These are phyloP conservation scores for Blastosporella zonata DNA, from an alignment of 1,284 basidiomycete genomes.

Conservation along the genomic window DNA sequence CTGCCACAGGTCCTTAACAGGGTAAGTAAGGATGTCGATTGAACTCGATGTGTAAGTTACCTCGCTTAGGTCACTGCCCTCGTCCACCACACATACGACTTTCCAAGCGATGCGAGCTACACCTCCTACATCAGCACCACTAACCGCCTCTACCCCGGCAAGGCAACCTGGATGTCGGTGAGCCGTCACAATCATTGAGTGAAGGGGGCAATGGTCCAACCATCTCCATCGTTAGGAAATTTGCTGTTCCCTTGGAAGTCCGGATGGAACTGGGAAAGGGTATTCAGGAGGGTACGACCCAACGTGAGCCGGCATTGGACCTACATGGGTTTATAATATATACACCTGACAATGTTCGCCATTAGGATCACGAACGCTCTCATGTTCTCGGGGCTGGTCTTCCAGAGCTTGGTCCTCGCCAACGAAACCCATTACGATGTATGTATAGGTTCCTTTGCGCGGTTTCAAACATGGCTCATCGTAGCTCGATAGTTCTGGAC, in stretches of 20 bases:
- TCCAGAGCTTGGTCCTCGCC: conserved; percentile 35
- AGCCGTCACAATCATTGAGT: conserved; percentile 8
- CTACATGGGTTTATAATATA: not conserved
- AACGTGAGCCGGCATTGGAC: conserved; percentile 22
- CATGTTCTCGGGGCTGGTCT: conserved; percentile 36
- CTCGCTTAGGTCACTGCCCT: conserved; percentile 30
- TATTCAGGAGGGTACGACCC: conserved; percentile 36
- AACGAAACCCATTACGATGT: conserved; percentile 38
- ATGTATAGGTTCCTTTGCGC: conserved; percentile 9
- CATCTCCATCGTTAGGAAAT: conserved; percentile 27
- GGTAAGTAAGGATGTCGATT: conserved; percentile 19
- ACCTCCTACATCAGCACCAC: conserved; percentile 26
- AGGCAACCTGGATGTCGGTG: conserved; percentile 37
- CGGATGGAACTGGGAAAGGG: conserved; percentile 31
- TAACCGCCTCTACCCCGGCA: conserved; percentile 25
- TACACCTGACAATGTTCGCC: not conserved
- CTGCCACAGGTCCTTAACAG: conserved; percentile 31
- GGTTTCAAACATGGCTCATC: not conserved
- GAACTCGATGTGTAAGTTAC: not conserved
- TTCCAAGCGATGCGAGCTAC: conserved; percentile 34
- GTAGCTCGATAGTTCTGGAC: conserved; percentile 33
- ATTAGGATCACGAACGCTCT: conserved; percentile 35
- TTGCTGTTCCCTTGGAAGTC: conserved; percentile 34
- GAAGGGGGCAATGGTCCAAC: not conserved
- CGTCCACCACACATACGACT: conserved; percentile 38